A percentile compares a stretch with the other conserved stretches of the same genome.
Evolutionary conservation across 2,329 filamentous ascomycete genomes (phyloP).

Genomic region (Gliomastix tumulicola): DNA sequence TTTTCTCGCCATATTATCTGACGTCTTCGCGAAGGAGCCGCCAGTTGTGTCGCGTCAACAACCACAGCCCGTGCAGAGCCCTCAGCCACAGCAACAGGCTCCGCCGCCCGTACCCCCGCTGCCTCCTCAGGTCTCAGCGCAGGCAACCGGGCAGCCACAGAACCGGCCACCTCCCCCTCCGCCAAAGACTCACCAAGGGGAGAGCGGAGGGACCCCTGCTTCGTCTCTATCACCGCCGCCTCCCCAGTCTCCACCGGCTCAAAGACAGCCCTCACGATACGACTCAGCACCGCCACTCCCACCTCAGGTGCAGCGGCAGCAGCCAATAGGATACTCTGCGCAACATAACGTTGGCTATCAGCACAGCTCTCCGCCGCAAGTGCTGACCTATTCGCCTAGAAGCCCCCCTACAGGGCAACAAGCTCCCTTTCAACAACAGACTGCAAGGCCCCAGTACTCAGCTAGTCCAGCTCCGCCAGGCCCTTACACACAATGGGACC

Average conservation of each 20-base stretch:
- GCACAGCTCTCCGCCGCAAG: too few species aligned
- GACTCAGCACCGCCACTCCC: conserved; percentile 40
- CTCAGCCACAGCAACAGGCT: too few species aligned
- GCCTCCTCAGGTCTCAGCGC: conserved; percentile 54
- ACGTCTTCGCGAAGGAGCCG: conserved; percentile 90
- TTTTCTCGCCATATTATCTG: conserved; percentile 73
- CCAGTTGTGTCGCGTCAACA: conserved; percentile 71
- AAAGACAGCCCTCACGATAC: conserved; percentile 29
- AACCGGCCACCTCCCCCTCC: conserved; percentile 42
- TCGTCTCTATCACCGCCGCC: conserved; percentile 21
- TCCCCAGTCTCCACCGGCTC: conserved; percentile 12
- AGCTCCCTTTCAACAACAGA: too few species aligned
- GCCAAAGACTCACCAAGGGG: conserved; percentile 38
- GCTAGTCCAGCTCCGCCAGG: too few species aligned
- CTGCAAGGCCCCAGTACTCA: too few species aligned
- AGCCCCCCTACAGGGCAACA: too few species aligned
- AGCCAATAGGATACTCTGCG: conserved; percentile 6
- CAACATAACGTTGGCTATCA: too few species aligned
- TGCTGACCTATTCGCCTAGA: too few species aligned
- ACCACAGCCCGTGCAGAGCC: conserved; percentile 21
- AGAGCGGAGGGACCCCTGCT: too few species aligned
- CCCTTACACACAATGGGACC: too few species aligned
- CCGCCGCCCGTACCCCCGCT: conserved; percentile 67
- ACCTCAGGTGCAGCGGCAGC: conserved; percentile 10
- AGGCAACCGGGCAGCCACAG: conserved; percentile 14